Evolutionary conservation across 805 yeast species (phyloP).

Genomic region (Myxozyma geophila): DNA sequence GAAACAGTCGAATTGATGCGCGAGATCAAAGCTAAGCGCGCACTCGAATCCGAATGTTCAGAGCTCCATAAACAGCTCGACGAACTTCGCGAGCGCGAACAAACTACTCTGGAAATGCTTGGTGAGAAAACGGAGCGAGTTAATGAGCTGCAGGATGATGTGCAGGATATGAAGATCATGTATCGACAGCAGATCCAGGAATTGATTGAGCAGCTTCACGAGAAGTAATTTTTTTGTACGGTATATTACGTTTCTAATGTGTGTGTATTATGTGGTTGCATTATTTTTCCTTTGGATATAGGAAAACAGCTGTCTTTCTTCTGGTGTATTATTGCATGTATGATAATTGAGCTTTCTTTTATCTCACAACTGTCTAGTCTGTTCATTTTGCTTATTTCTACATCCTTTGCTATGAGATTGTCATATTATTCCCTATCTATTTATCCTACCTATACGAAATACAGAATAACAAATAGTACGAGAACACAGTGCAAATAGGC

Average conservation of each 20-base stretch:
- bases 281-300: not conserved
- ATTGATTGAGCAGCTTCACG: conserved; percentile 66
- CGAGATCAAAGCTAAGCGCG: conserved; percentile 27
- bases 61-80: conserved; percentile 48
- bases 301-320: too few relatives aligned
- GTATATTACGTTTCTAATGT: not conserved
- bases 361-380: too few relatives aligned
- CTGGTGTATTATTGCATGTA: too few relatives aligned
- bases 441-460: too few relatives aligned
- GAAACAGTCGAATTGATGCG: conserved; percentile 66
- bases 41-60: conserved; percentile 53
- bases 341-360: too few relatives aligned
- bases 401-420: too few relatives aligned
- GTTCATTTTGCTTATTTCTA: too few relatives aligned
- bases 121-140: conserved; percentile 89
- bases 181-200: conserved; percentile 85
- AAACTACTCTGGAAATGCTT: conserved; percentile 66
- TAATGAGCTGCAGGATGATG: conserved; percentile 85
- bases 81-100: conserved; percentile 51
- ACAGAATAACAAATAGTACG: too few relatives aligned
- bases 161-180: conserved; percentile 83
- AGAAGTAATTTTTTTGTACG: conserved; percentile 17
- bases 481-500: not conserved
- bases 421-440: too few relatives aligned
- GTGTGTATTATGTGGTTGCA: not conserved